phyloP scores from a whole-genome alignment of 2,329 filamentous ascomycete species.

The Ceratocystis colombiana region DNA sequence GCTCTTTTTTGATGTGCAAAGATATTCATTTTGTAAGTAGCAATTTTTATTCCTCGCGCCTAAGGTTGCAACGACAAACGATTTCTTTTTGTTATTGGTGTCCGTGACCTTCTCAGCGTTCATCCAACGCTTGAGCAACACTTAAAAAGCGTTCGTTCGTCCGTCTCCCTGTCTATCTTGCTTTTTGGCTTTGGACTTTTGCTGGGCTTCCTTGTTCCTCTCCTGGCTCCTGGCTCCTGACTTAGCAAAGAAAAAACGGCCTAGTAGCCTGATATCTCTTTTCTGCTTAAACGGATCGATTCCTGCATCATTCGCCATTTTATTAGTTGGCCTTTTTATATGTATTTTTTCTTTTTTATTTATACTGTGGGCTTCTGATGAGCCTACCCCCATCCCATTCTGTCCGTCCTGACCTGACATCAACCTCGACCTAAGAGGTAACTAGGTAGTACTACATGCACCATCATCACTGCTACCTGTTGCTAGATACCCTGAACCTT shows the following conservation, averaged over 20 bases:
- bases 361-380: not conserved
- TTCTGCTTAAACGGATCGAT: not conserved
- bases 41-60: not conserved
- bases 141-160: not conserved
- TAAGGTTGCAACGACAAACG: not conserved
- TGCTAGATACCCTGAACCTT: slow-evolving; percentile 10
- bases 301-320: not conserved
- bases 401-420: slow-evolving; percentile 6
- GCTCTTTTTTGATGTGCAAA: not conserved
- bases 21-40: not conserved
- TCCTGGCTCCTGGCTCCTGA: not conserved
- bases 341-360: not conserved
- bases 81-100: not conserved
- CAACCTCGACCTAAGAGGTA: not conserved
- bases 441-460: slow-evolving; percentile 1
- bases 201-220: not conserved
- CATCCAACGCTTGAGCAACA: not conserved
- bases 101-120: not conserved
- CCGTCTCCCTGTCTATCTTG: not conserved
- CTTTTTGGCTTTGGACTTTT: not conserved
- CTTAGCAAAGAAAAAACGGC: not conserved
- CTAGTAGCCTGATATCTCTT: not conserved
- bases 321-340: not conserved
- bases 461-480: not conserved
- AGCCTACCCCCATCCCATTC: not conserved